Percentiles rank a stretch among this genome's conserved stretches.
These are phyloP conservation scores for Wickerhamiella vanderwaltii DNA, from an alignment of 805 yeast genomes.

Conservation along the genomic window DNA sequence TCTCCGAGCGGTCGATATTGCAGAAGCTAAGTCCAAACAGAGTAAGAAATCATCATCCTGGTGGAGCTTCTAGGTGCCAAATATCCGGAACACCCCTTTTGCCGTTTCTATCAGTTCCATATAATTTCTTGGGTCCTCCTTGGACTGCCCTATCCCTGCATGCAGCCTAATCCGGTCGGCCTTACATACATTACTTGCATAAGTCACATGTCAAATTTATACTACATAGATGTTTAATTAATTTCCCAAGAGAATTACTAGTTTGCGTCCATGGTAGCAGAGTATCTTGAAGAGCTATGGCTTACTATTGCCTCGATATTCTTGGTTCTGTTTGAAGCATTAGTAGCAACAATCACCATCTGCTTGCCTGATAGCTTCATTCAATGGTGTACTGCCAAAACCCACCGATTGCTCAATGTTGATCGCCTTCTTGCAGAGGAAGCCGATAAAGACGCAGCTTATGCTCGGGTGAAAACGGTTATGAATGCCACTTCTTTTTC, in stretches of 20 bases:
- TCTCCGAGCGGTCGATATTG: slow-evolving; percentile 36
- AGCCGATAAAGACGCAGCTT: slow-evolving; percentile 11
- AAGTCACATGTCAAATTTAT: no score
- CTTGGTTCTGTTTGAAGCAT: slow-evolving; percentile 17
- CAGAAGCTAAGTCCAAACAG: slow-evolving; percentile 25
- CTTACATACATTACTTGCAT: no score
- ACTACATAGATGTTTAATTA: no score
- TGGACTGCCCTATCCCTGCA: no score
- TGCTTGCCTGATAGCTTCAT: slow-evolving; percentile 18
- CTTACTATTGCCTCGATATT: slow-evolving; percentile 14
- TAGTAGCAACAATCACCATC: slow-evolving; percentile 18
- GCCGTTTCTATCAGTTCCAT: no score
- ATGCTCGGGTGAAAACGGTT: slow-evolving; percentile 12
- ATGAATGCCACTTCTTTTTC: slow-evolving; percentile 32
- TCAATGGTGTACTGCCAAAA: slow-evolving; percentile 12
- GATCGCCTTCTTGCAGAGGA: slow-evolving; percentile 13
- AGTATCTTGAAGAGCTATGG: slow-evolving; percentile 3
- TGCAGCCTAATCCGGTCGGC: no score
- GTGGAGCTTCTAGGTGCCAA: slow-evolving; percentile 4
- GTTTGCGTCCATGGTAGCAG: neutral
- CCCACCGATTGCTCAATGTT: slow-evolving; percentile 10
- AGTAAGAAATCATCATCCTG: neutral
- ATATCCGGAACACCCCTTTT: no score
- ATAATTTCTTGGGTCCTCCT: no score
- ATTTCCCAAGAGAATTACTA: no score